Percentiles rank a stretch among this genome's conserved stretches.
phyloP scores from a whole-genome alignment of 1,284 basidiomycete species.

The Coniferiporia sulphurascens region DNA sequence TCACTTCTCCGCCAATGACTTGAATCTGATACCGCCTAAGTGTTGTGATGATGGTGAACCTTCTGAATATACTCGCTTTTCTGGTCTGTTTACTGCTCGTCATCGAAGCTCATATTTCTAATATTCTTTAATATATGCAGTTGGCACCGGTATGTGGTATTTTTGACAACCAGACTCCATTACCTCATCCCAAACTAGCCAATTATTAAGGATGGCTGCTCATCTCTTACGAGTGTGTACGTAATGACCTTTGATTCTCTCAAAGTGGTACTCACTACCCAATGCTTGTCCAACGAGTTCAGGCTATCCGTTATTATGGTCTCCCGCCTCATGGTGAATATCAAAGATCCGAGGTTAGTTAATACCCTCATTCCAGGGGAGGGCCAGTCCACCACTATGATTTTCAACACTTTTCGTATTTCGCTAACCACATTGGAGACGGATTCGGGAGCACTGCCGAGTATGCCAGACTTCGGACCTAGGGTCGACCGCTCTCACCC shows the following conservation, averaged over 20 bases:
- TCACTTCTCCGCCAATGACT: background rate
- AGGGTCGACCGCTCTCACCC: too few species aligned
- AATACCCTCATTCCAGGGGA: too few species aligned
- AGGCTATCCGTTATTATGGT: conserved; percentile 14
- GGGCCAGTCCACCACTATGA: too few species aligned
- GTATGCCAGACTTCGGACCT: too few species aligned
- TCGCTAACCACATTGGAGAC: too few species aligned
- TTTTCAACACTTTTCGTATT: too few species aligned
- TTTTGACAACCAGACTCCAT: background rate
- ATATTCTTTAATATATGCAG: too few species aligned
- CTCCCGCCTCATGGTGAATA: conserved; percentile 15
- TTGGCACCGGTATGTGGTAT: too few species aligned
- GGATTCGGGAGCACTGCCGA: too few species aligned
- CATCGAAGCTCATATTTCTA: too few species aligned
- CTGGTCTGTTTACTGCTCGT: background rate
- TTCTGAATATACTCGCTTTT: conserved; percentile 13
- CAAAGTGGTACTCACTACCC: background rate
- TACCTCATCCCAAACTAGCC: too few species aligned
- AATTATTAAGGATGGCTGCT: conserved; percentile 5
- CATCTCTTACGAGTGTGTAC: conserved; percentile 12
- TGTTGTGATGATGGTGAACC: conserved; percentile 7
- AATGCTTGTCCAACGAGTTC: too few species aligned
- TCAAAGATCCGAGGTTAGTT: conserved; percentile 2
- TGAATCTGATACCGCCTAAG: background rate
- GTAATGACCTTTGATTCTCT: background rate